Conservation (phyloP, 2,329 filamentous ascomycete species). For the Fusarium sp. region DNA sequence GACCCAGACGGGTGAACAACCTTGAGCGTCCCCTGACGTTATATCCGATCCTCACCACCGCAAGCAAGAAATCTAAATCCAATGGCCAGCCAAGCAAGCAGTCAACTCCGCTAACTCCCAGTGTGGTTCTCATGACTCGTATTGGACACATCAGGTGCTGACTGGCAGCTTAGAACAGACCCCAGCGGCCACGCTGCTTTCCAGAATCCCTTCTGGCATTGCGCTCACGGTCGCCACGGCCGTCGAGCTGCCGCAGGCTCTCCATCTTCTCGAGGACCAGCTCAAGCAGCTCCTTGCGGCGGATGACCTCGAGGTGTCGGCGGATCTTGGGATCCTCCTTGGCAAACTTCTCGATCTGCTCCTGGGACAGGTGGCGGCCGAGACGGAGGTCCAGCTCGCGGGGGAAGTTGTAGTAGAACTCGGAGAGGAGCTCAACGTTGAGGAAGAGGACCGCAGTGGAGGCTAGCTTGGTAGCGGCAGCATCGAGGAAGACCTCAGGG, state of each 20-base stretch:
- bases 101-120: constrained; percentile 44
- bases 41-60: constrained; percentile 13
- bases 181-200: constrained; percentile 61
- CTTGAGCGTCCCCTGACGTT: background rate
- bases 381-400: constrained; percentile 89
- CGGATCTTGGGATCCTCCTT: constrained; percentile 92
- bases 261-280: constrained; percentile 97
- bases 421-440: constrained; percentile 94
- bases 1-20: background rate
- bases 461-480: constrained; percentile 93
- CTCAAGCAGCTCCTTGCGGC: constrained; percentile 91
- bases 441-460: constrained; percentile 96
- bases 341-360: constrained; percentile 89
- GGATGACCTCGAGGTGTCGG: constrained; percentile 90
- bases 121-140: constrained; percentile 42
- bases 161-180: constrained; percentile 54
- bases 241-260: constrained; percentile 84
- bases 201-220: constrained; percentile 44
- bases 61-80: constrained; percentile 36
- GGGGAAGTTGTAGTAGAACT: constrained; percentile 98
- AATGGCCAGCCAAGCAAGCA: constrained; percentile 39
- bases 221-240: constrained; percentile 73
- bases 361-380: constrained; percentile 80
- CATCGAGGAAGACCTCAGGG: constrained; percentile 97
- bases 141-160: constrained; percentile 2